Evolutionary conservation across 73 alveolate genomes (phyloP).

Genomic region (Tetrahymena thermophila): DNA sequence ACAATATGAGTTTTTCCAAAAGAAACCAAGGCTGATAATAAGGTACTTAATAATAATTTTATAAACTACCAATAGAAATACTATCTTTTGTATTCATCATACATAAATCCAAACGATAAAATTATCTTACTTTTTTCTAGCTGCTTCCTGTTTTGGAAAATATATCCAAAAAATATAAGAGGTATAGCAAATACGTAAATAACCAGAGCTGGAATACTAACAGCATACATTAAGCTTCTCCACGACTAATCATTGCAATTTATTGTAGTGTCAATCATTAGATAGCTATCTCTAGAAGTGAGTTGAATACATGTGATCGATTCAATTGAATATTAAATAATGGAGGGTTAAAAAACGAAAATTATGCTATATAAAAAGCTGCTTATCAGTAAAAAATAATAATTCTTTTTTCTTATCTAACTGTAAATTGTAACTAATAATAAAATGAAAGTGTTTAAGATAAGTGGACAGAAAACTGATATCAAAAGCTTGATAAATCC

Average conservation of each 20-base stretch:
- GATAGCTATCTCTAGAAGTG: background rate
- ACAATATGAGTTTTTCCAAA: background rate
- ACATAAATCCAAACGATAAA: background rate
- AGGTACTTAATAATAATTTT: no score
- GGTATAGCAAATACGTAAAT: background rate
- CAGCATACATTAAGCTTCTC: background rate
- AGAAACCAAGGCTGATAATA: background rate
- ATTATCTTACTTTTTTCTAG: background rate
- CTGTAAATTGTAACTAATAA: background rate
- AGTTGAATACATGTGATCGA: background rate
- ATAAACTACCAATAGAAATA: background rate
- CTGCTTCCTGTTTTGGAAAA: background rate
- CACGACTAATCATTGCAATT: background rate
- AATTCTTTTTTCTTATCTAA: background rate
- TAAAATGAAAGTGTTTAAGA: background rate
- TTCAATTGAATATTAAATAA: background rate
- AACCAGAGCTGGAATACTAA: background rate
- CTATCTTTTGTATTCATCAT: background rate
- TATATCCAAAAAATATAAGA: no score
- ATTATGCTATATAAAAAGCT: background rate
- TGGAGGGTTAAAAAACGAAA: background rate
- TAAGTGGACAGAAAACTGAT: background rate
- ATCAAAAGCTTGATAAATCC: background rate
- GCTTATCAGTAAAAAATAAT: background rate
- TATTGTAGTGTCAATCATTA: background rate